Percentiles rank a stretch among this genome's conserved stretches.
These are phyloP conservation scores for Chrysoporthe austroafricana DNA, from an alignment of 2,329 filamentous ascomycete species.

Conservation along the genomic window DNA sequence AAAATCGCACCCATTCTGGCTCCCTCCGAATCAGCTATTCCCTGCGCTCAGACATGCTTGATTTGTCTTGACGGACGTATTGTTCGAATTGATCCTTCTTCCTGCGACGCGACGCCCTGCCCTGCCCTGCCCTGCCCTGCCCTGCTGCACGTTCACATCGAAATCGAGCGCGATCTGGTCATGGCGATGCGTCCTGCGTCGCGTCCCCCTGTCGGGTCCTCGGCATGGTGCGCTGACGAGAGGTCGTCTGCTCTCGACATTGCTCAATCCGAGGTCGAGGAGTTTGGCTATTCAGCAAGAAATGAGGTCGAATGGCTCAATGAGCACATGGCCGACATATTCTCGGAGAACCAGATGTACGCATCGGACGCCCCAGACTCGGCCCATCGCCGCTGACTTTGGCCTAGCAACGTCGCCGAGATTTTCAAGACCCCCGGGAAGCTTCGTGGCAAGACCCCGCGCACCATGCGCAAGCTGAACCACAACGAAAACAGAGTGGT, in stretches of 20 bases:
- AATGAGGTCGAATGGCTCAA: slow-evolving; percentile 99
- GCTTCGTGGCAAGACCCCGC: slow-evolving; percentile 78
- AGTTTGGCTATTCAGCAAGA: slow-evolving; percentile 87
- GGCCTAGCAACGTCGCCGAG: slow-evolving; percentile 81
- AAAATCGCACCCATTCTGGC: not conserved
- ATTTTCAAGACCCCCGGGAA: slow-evolving; percentile 95
- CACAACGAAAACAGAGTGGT: slow-evolving; percentile 65
- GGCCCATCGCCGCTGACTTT: slow-evolving; percentile 9
- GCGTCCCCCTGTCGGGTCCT: slow-evolving; percentile 75
- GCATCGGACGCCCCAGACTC: slow-evolving; percentile 40
- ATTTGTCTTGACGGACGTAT: slow-evolving; percentile 7
- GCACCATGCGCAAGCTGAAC: slow-evolving; percentile 67
- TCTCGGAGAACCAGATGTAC: slow-evolving; percentile 84
- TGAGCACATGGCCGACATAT: slow-evolving; percentile 96
- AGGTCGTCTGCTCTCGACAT: slow-evolving; percentile 77
- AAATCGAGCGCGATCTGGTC: slow-evolving; percentile 17
- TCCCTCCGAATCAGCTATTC: not conserved
- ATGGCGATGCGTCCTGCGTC: slow-evolving; percentile 53
- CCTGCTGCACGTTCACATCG: not conserved
- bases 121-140: not conserved
- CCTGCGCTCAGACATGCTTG: slow-evolving; percentile 23
- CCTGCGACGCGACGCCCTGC: slow-evolving; percentile 6
- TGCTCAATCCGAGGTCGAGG: slow-evolving; percentile 81
- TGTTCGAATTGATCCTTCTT: slow-evolving; percentile 1
- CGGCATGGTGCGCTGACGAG: slow-evolving; percentile 85